Evolutionary conservation across 2,329 filamentous ascomycete species (phyloP), one percentile per base, ranked within the genome.

Genomic region (Fusarium sp.): DNA sequence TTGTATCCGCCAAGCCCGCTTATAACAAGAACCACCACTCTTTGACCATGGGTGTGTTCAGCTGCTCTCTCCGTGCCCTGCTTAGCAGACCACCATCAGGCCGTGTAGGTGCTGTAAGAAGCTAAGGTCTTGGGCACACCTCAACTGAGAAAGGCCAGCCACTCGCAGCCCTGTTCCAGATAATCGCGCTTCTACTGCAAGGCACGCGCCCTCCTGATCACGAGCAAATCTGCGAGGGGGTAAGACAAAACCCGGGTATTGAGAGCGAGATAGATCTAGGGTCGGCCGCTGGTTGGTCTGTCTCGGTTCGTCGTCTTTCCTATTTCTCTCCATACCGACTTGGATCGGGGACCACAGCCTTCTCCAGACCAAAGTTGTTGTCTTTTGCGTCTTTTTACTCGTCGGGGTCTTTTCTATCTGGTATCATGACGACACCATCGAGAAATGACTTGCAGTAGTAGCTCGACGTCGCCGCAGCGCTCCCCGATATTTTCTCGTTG

Each of bases 361-460:
- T 50, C 51, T 57, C 45, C 45, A 53, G 32, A 33, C 31, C 29
- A 57, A 48, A 29, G 27, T 49, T 25, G 48, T 21, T 33, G 46
- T 58, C 42, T 25, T 38, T 42, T 29, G 10, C 31, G 23, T 32
- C 43, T 33, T 55, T 15, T 23, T 19, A 60, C 45, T 55, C 38
- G 56, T 35, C 23, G 35, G 19, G 39, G 25, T 46, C 49, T 36
- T 36, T 62, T 38, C 17, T 39, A 35, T 57, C 29, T 56, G 46
- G 42, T 25, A 50, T 66, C 49, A 41, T 44, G 37, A 50, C 47
- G 47, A 43, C 51, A 57, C 48, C 31, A 46, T 52, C 44, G 63
- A 37, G 35, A 39, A 47, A 68, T 68, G 65, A 67, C 66, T 65
- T 68, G 66, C 66, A 68, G 60, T 43, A 52, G 42, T 55, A 59